Evolutionary conservation across 164 flowering plant species (phyloP), one percentile per base, ranked within the genome.

Genomic region (Houttuynia cordata): DNA sequence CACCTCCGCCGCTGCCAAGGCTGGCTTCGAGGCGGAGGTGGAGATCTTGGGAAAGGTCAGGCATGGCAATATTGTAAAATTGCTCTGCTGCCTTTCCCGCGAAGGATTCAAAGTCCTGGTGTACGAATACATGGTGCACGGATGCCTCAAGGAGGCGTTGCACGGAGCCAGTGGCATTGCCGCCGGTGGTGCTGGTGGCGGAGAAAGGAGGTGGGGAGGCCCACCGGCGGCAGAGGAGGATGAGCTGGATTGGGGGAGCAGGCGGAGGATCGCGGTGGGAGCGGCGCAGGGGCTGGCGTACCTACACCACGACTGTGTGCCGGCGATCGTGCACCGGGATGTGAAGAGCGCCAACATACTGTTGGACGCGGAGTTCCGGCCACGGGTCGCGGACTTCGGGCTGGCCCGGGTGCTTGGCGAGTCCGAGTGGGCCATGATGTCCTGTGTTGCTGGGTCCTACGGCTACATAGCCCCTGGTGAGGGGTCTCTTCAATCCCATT

Each of bases 381-480:
- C 93, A 3, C 73, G 78, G 2, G 77, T 88, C 18, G 91, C 93
- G 1, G 96, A 88, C 69, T 88, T 88, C 64, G 96, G 96, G 7
- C 68, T 88, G 19, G 96, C 96, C 1, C 86, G 74, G 77, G 64
- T 72, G 1, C 34, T 88, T 72, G 62, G 64, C 22, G 58, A 62
- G 15, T 71, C 63, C 1, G 70, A 57, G 15, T 52, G 23, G 24
- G 62, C 37, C 63, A 76, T 75, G 84, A 76, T 75, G 84, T 83
- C 94, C 0, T 64, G 71, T 0, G 73, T 88, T 7, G 93, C 89
- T 49, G 96, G 96, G 22, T 83, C 96, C 40, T 81, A 67, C 56
- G 96, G 96, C 68, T 86, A 88, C 68, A 86, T 88, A 58, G 96
- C 96, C 2, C 93, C 96, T 7, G 96, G 96, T 84, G 53, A 71